Evolutionary conservation across 75 land plant genomes (phyloP).

Genomic region (Cunninghamia lanceolata): DNA sequence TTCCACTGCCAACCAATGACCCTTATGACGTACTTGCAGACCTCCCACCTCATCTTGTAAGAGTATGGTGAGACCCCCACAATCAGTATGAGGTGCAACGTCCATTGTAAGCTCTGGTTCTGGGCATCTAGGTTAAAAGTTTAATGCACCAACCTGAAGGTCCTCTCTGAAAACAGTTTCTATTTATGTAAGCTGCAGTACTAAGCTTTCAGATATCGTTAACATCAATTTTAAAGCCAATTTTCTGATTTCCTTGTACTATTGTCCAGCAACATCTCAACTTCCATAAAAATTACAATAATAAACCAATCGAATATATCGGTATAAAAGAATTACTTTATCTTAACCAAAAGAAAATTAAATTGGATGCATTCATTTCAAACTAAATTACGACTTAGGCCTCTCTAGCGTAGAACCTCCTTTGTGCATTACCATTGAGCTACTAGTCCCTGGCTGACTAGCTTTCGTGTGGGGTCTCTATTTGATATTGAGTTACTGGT

Average conservation of each 20-base stretch:
- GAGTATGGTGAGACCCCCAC: constrained; percentile 44
- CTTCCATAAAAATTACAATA: not conserved
- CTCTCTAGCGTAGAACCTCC: no score
- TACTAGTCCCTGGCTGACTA: no score
- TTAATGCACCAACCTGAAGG: constrained; percentile 40
- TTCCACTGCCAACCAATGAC: constrained; percentile 48
- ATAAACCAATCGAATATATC: not conserved
- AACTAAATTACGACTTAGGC: no score
- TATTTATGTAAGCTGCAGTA: constrained; percentile 41
- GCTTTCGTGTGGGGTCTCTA: no score
- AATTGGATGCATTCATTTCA: no score
- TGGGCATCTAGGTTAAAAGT: constrained; percentile 72
- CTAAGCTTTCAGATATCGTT: constrained; percentile 57
- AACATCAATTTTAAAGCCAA: constrained; percentile 34
- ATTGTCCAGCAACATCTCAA: constrained; percentile 33
- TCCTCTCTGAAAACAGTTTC: constrained; percentile 34
- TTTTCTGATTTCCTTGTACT: constrained; percentile 31
- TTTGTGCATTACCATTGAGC: no score
- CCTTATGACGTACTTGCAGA: constrained; percentile 49
- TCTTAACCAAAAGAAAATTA: not conserved
- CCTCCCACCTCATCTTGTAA: constrained; percentile 49
- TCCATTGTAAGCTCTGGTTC: constrained; percentile 64
- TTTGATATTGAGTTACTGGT: no score
- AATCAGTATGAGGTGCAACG: constrained; percentile 45
- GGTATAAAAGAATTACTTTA: not conserved